phyloP scores from a whole-genome alignment of 148 eudicot species.

The Arctostaphylos glauca region DNA sequence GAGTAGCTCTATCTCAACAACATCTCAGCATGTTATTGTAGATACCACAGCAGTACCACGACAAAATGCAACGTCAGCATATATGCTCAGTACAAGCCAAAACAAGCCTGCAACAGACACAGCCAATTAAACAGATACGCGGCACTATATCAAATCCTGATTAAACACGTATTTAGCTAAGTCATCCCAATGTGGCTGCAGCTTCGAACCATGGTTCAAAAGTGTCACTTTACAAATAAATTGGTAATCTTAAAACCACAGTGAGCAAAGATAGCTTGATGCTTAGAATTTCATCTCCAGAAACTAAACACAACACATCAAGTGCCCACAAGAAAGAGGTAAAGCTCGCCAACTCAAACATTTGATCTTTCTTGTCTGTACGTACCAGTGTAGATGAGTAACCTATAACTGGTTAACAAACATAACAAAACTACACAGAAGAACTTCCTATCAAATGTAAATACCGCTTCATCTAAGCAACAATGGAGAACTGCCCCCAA shows the following conservation, averaged over 20 bases:
- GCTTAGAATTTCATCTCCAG: background rate
- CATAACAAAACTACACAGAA: background rate
- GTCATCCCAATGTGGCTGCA: background rate
- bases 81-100: no score
- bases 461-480: background rate
- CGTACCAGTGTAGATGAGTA: background rate
- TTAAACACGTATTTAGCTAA: background rate
- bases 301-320: constrained; percentile 2
- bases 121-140: no score
- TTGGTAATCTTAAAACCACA: constrained; percentile 1
- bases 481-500: background rate
- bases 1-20: background rate
- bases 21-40: no score
- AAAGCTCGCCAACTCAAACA: background rate
- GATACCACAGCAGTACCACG: background rate
- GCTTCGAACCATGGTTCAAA: background rate
- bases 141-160: no score
- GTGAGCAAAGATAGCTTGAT: background rate
- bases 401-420: background rate
- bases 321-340: background rate
- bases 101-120: no score
- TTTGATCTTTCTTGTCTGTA: background rate
- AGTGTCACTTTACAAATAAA: background rate
- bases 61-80: background rate
- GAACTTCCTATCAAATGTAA: background rate